Conservation (phyloP, 164 flowering plant genomes). For the Brasenia schreberi region DNA sequence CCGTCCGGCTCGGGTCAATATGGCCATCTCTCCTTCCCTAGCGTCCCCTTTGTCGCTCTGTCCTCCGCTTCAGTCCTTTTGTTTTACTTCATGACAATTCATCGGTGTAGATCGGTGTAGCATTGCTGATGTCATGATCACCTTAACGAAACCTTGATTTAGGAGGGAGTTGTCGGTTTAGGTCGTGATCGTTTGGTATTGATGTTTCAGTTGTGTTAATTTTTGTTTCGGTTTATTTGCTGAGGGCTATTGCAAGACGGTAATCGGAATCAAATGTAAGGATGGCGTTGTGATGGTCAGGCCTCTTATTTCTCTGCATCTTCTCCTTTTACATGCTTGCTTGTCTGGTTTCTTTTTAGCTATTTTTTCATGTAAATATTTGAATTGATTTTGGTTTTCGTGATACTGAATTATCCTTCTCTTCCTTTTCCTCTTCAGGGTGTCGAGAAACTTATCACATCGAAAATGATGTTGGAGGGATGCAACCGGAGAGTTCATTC, state of each 20-base stretch:
- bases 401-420: not conserved
- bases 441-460: conserved; percentile 85
- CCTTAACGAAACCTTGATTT: no score
- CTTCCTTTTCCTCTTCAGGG: conserved; percentile 29
- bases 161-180: not conserved
- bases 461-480: conserved; percentile 97
- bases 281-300: conserved; percentile 73
- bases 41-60: no score
- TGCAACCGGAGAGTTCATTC: conserved; percentile 86
- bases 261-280: conserved; percentile 76
- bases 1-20: no score
- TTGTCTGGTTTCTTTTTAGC: not conserved
- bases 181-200: not conserved
- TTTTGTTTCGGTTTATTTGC: no score
- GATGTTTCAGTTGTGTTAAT: no score
- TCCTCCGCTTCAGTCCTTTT: not conserved
- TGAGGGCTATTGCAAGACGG: conserved; percentile 38
- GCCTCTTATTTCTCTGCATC: not conserved
- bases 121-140: no score
- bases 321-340: not conserved
- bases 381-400: not conserved
- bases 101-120: not conserved
- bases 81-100: not conserved
- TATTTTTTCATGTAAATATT: not conserved
- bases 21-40: no score